Evolutionary conservation across 2,329 filamentous ascomycete genomes (phyloP).

Genomic region (Cladophialophora immunda): DNA sequence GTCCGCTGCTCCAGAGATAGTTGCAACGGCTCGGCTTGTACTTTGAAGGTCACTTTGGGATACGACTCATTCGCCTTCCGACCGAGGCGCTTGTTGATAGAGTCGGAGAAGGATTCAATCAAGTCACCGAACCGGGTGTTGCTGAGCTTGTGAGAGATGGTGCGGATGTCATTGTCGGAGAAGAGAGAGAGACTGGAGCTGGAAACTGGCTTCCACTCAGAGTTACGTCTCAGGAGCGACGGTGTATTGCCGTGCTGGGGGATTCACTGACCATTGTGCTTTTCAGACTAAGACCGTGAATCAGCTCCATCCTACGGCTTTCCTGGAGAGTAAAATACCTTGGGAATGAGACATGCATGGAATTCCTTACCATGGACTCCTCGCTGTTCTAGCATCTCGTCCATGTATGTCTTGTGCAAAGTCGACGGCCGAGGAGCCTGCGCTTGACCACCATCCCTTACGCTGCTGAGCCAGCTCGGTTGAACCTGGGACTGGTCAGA

Average conservation of each 20-base stretch:
- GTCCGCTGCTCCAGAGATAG: conserved; percentile 29
- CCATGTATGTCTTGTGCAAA: conserved; percentile 21
- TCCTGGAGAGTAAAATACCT: conserved; percentile 32
- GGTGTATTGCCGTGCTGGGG: no score
- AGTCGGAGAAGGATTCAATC: conserved; percentile 39
- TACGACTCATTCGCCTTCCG: conserved; percentile 20
- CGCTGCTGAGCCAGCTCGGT: neutral
- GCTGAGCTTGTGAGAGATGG: conserved; percentile 43
- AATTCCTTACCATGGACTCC: conserved; percentile 19
- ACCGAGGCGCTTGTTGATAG: conserved; percentile 38
- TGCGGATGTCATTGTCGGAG: conserved; percentile 46
- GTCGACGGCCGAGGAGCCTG: no score
- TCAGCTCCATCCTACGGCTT: no score
- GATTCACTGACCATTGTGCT: no score
- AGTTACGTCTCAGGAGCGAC: no score
- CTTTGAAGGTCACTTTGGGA: conserved; percentile 31
- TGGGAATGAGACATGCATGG: conserved; percentile 19
- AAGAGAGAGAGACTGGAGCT: conserved; percentile 49
- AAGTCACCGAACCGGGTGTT: conserved; percentile 41
- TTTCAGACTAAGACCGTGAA: no score
- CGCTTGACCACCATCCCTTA: no score
- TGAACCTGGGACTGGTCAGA: conserved; percentile 11
- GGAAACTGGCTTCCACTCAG: conserved; percentile 46
- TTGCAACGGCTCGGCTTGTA: conserved; percentile 29
- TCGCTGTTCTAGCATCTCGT: conserved; percentile 18